Base-by-base conservation (phyloP, 352 stramenopile genomes). In the Blastocystis sp. region DNA sequence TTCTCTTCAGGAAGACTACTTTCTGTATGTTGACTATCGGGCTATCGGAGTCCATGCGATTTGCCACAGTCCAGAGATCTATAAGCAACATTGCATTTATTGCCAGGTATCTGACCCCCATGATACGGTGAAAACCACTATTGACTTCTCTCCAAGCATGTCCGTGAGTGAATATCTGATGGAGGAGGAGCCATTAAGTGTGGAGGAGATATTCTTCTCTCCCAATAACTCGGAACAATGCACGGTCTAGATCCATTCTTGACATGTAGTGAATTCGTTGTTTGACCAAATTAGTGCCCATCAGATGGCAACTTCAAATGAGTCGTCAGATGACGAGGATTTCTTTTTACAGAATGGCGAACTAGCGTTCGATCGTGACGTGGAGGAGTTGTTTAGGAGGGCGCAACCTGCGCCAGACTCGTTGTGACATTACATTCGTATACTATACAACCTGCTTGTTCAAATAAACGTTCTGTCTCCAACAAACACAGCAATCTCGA, bases 41-140 rank as follows among this genome's bases (percentile, higher is more conserved):
- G 73, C 73, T 20, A 84, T 84, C 50, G 73, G 73, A n/a, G 73
- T 84, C 15, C 73, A 84, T 64, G 73, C 73, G 0, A 68, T 84
- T 50, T 84, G 73, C 39, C 73, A 84, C 55, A 84, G 73, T 64
- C 20, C 47, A 15, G 73, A 84, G 34, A 84, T 84, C 26, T 84
- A 84, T 45, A 66, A 66, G 55, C 47, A 61, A 3, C 50, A 56
- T n/a, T 84, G 73, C 56, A 68, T 84, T 34, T 84, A 84, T 26
- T 84, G 73, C 23, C 73, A 84, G 53, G 43, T 84, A 7, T 84
- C 73, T 18, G 73, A 84, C 47, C 73, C 73, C 41, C 23, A 63
- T 23, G 20, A 63, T 45, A 34, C 59, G 8, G 4, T 29, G 2
- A 34, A 54, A n/a, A 0, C 39, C 23, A n/a, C 20, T 18, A 20